Base-by-base conservation (phyloP, 106 monocot species). In the Dendrobium catenatum region DNA sequence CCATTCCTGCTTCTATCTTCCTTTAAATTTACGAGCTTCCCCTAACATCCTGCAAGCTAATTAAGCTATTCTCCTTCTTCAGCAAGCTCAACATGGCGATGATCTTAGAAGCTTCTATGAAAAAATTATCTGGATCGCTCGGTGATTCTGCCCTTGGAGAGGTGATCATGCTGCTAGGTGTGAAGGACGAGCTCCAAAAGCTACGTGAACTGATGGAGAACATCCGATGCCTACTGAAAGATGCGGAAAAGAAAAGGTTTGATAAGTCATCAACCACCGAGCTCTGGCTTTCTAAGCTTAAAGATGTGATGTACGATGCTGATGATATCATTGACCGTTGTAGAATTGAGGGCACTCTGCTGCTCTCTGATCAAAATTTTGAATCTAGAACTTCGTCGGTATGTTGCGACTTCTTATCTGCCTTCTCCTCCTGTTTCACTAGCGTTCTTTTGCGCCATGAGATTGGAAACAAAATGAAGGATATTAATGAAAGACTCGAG, bases 261-360 rank as follows among this genome's bases (percentile, higher is more conserved):
- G 24, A 75, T 11, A 74, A 75, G 5, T 31, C 74, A 5, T 26
- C 2, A 37, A 2, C 74, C 5, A 26, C 75, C 55, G 31, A 42
- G 2, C 55, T 24, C n/a, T 81, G 81, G 75, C 56, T 72, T 31
- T 17, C 29, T 7, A 31, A 68, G 80, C 72, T 81, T 4, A 75
- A 55, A 20, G 81, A 81, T 22, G 72, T 73, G 48, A 73, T 80
- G 47, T 68, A 80, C 6, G 80, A 80, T 20, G 72, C 51, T 2
- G 80, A 80, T 18, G 73, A 80, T 33, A 51, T 54, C 56, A 58
- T 81, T 24, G 75, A 81, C 16, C 81, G 75, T 24, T 75, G 75
- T n/a, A 81, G 81, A 26, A 81, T 81, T 42, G 24, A 81, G 22
- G 55, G 81, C 9, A 51, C 33, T 16, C 41, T 1, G 42, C 27